These are phyloP conservation scores for Microsporum audouinii DNA, from an alignment of 2,329 filamentous ascomycete genomes.

Conservation along the genomic window DNA sequence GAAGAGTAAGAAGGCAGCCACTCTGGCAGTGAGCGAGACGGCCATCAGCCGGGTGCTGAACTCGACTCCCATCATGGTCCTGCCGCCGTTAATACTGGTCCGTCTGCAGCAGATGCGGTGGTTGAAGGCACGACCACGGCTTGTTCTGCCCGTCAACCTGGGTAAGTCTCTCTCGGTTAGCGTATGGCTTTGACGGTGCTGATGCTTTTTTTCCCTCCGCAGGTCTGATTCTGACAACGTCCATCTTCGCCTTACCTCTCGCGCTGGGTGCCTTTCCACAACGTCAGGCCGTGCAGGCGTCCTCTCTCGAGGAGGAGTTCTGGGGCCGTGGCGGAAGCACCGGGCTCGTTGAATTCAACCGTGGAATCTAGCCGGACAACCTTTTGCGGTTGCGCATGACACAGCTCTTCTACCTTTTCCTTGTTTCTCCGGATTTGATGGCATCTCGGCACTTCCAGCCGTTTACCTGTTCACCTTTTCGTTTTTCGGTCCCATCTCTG, in stretches of 20 bases:
- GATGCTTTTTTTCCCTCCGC: not conserved
- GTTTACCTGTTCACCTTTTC: not conserved
- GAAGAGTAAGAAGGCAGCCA: constrained; percentile 77
- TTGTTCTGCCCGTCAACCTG: constrained; percentile 74
- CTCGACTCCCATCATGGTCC: constrained; percentile 91
- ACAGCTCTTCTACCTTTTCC: not conserved
- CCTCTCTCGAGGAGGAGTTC: constrained; percentile 74
- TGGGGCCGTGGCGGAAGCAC: constrained; percentile 64
- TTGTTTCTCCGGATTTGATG: not conserved
- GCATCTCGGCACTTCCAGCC: not conserved
- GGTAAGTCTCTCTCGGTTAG: constrained; percentile 31
- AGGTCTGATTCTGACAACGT: constrained; percentile 70
- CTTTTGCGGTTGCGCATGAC: not conserved
- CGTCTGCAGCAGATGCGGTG: constrained; percentile 72
- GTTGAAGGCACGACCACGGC: constrained; percentile 63
- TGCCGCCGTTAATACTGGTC: constrained; percentile 78
- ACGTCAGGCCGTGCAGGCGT: constrained; percentile 66
- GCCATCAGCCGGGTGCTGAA: constrained; percentile 86
- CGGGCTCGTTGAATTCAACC: constrained; percentile 89
- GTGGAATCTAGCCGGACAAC: constrained; percentile 56
- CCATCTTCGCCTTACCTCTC: constrained; percentile 76
- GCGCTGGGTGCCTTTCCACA: constrained; percentile 89
- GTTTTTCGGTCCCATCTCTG: not conserved
- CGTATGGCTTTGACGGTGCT: not conserved
- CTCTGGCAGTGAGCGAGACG: constrained; percentile 82